A percentile compares a stretch with the other conserved stretches of the same genome.
These are phyloP conservation scores for Globisporangium echinulatum DNA, from an alignment of 352 stramenopile species.

Conservation along the genomic window DNA sequence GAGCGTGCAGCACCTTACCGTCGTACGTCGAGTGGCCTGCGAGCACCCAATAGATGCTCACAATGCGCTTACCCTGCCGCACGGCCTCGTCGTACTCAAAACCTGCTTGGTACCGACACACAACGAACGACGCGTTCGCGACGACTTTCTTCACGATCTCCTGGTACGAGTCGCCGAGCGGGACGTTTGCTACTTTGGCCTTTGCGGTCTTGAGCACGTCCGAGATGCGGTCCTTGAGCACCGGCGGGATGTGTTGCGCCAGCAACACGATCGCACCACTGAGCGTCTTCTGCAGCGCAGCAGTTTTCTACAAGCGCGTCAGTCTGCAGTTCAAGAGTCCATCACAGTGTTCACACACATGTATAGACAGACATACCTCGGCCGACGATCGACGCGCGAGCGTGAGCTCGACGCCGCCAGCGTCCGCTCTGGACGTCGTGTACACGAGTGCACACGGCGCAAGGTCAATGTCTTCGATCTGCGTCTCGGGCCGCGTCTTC, in stretches of 20 bases:
- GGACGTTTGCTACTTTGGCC: constrained; percentile 76
- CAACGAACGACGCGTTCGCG: constrained; percentile 70
- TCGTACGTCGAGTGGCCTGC: constrained; percentile 33
- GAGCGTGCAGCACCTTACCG: constrained; percentile 6
- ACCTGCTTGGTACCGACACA: constrained; percentile 74
- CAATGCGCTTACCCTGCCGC: constrained; percentile 60
- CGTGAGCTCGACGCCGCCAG: constrained; percentile 32
- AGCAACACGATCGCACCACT: constrained; percentile 62
- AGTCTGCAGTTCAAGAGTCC: too few relatives aligned
- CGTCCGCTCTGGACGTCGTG: constrained; percentile 25
- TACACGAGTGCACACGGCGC: constrained; percentile 41
- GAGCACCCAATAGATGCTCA: constrained; percentile 80
- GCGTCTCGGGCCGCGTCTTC: constrained; percentile 40
- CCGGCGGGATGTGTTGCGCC: constrained; percentile 63
- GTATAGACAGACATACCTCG: constrained; percentile 21
- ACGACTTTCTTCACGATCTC: constrained; percentile 79
- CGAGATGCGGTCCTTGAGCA: constrained; percentile 52
- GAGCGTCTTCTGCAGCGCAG: constrained; percentile 43
- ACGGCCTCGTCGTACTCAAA: constrained; percentile 77
- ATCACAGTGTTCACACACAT: neutral
- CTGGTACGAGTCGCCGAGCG: constrained; percentile 57
- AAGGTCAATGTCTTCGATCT: constrained; percentile 44
- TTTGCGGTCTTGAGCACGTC: constrained; percentile 64
- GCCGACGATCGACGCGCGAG: constrained; percentile 38
- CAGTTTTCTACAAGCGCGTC: constrained; percentile 27